Conservation (phyloP, 352 stramenopile species). For the Blastocystis sp. region DNA sequence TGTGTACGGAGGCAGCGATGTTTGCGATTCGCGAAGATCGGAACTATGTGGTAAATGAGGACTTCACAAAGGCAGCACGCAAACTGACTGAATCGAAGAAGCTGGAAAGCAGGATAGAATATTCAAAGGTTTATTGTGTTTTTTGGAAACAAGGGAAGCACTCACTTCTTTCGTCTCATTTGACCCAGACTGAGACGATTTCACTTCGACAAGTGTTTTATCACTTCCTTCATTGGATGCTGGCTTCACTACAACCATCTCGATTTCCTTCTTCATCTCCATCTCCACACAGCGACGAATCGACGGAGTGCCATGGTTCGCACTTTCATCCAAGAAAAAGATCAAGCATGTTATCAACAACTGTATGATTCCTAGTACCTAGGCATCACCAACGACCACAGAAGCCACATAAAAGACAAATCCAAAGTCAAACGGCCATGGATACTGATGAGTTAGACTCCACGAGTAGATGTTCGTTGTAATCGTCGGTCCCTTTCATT, state of each 20-base stretch:
- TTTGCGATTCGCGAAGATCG: conserved; percentile 97
- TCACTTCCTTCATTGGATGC: not conserved
- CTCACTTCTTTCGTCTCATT: not conserved
- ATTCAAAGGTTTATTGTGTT: conserved; percentile 88
- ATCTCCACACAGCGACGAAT: conserved; percentile 23
- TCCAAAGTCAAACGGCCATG: conserved; percentile 37
- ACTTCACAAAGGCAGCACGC: conserved; percentile 99
- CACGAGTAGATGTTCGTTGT: conserved; percentile 52
- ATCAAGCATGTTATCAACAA: not conserved
- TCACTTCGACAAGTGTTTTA: not conserved
- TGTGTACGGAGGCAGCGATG: conserved; percentile 89
- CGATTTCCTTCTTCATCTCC: not conserved
- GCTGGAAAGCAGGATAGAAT: conserved; percentile 98
- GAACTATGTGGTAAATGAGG: conserved; percentile 97
- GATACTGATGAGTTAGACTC: not conserved
- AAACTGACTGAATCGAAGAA: conserved; percentile 99
- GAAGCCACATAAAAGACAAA: conserved; percentile 23
- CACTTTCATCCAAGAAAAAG: not conserved
- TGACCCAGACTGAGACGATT: not conserved
- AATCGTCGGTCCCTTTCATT: conserved; percentile 49
- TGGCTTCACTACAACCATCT: not conserved
- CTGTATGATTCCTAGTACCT: conserved; percentile 28
- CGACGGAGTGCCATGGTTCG: not conserved
- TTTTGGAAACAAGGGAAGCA: not conserved
- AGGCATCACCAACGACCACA: not conserved